Evolutionary conservation across 768 basidiomycete species (phyloP).

Genomic region (Cubamyces sp.): DNA sequence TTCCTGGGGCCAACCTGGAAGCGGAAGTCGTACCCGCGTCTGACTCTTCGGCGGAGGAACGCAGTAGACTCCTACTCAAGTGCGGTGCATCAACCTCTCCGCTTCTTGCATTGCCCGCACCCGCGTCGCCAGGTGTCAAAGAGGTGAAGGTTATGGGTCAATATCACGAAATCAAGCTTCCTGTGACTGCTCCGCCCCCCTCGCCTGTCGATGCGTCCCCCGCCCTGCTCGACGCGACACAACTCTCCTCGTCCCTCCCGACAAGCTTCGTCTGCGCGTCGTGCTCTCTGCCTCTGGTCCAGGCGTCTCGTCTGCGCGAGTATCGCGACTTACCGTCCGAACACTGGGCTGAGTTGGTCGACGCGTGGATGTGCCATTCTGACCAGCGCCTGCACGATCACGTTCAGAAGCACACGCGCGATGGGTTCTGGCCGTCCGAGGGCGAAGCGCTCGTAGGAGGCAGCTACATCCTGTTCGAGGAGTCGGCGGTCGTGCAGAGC

Average conservation of each 20-base stretch:
- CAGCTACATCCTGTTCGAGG: slow-evolving; percentile 83
- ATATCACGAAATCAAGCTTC: slow-evolving; percentile 77
- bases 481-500: slow-evolving; percentile 52
- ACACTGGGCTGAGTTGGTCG: slow-evolving; percentile 96
- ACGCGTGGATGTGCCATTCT: slow-evolving; percentile 97
- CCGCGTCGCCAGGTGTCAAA: slow-evolving; percentile 67
- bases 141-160: slow-evolving; percentile 54
- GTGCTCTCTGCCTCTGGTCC: slow-evolving; percentile 73
- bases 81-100: slow-evolving; percentile 61
- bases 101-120: slow-evolving; percentile 42
- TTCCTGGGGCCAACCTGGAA: slow-evolving; percentile 55
- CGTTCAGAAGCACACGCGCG: slow-evolving; percentile 56
- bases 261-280: slow-evolving; percentile 76
- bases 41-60: slow-evolving; percentile 25
- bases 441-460: slow-evolving; percentile 86
- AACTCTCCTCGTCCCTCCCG: slow-evolving; percentile 58
- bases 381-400: slow-evolving; percentile 84
- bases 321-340: slow-evolving; percentile 93
- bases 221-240: slow-evolving; percentile 71
- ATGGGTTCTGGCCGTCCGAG: slow-evolving; percentile 78
- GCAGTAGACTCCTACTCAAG: slow-evolving; percentile 65
- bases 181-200: slow-evolving; percentile 34
- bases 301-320: slow-evolving; percentile 48
- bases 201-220: slow-evolving; percentile 38
- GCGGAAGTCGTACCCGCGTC: slow-evolving; percentile 61